Evolutionary conservation across 2,329 filamentous ascomycete species (phyloP).

Genomic region (Paramyrothecium roridum): DNA sequence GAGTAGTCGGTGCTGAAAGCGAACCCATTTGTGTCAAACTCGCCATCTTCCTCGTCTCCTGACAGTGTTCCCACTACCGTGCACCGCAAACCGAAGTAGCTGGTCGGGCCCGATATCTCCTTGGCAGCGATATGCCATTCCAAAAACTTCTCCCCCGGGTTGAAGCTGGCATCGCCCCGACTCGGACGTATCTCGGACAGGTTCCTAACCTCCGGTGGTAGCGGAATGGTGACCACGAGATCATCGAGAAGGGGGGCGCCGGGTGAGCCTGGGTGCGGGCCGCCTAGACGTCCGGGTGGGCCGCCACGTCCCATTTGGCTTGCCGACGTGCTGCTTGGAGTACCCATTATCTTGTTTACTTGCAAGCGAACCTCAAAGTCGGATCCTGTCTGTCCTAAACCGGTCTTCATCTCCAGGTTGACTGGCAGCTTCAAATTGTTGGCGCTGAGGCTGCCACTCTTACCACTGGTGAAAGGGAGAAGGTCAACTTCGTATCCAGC

Average conservation of each 20-base stretch:
- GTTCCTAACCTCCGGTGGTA: slow-evolving; percentile 77
- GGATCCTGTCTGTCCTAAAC: slow-evolving; percentile 68
- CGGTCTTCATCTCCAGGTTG: slow-evolving; percentile 75
- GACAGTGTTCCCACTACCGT: slow-evolving; percentile 68
- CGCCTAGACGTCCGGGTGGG: slow-evolving; percentile 36
- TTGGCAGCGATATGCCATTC: slow-evolving; percentile 83
- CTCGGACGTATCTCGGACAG: slow-evolving; percentile 78
- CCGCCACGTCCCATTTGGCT: slow-evolving; percentile 39
- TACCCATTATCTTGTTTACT: slow-evolving; percentile 62
- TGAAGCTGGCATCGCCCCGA: slow-evolving; percentile 80
- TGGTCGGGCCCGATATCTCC: slow-evolving; percentile 65
- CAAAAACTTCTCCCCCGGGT: slow-evolving; percentile 65
- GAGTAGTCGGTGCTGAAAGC: slow-evolving; percentile 49
- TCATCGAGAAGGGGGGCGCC: slow-evolving; percentile 68
- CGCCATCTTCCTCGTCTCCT: slow-evolving; percentile 45
- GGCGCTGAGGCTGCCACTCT: slow-evolving; percentile 49
- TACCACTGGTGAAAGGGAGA: slow-evolving; percentile 64
- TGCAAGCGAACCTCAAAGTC: slow-evolving; percentile 87
- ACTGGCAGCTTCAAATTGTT: slow-evolving; percentile 78
- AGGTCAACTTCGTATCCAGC: slow-evolving; percentile 94
- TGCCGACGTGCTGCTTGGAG: slow-evolving; percentile 28
- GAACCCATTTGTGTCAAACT: slow-evolving; percentile 48
- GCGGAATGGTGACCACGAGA: slow-evolving; percentile 71
- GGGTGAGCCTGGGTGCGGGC: slow-evolving; percentile 49
- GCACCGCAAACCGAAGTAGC: slow-evolving; percentile 73